Evolutionary conservation across 129 eudicot species (phyloP).

Genomic region (Flaveria bidentis): DNA sequence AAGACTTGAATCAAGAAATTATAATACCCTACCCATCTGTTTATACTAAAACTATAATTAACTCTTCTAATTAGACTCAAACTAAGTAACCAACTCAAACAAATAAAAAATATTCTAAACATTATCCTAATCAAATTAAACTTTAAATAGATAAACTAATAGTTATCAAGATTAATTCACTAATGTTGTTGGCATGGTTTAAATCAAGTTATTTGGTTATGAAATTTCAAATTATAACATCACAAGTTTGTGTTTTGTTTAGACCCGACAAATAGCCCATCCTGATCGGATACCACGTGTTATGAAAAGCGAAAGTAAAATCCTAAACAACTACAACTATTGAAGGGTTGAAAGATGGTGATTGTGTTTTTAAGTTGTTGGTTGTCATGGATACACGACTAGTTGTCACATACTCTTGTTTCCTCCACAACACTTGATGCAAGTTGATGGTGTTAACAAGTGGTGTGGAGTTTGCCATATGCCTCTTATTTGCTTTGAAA

Average conservation of each 20-base stretch:
- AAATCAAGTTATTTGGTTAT: too few relatives aligned
- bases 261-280: neutral
- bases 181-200: too few relatives aligned
- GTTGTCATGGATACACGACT: slow-evolving; percentile 27
- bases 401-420: slow-evolving; percentile 34
- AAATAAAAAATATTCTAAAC: too few relatives aligned
- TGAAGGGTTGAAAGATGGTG: slow-evolving; percentile 22
- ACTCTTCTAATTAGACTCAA: too few relatives aligned
- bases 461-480: slow-evolving; percentile 6
- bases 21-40: too few relatives aligned
- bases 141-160: too few relatives aligned
- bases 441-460: slow-evolving; percentile 24
- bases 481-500: neutral
- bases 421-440: slow-evolving; percentile 31
- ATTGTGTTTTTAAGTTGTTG: slow-evolving; percentile 29
- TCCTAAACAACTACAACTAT: slow-evolving; percentile 25
- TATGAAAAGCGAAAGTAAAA: slow-evolving; percentile 26
- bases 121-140: too few relatives aligned
- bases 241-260: neutral
- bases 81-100: too few relatives aligned
- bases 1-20: too few relatives aligned
- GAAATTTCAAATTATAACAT: too few relatives aligned
- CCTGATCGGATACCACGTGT: slow-evolving; percentile 5
- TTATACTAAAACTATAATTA: too few relatives aligned
- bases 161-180: too few relatives aligned